phyloP scores from a whole-genome alignment of 192 early-diverging fungal genomes.

The Geosiphon pyriformis region DNA sequence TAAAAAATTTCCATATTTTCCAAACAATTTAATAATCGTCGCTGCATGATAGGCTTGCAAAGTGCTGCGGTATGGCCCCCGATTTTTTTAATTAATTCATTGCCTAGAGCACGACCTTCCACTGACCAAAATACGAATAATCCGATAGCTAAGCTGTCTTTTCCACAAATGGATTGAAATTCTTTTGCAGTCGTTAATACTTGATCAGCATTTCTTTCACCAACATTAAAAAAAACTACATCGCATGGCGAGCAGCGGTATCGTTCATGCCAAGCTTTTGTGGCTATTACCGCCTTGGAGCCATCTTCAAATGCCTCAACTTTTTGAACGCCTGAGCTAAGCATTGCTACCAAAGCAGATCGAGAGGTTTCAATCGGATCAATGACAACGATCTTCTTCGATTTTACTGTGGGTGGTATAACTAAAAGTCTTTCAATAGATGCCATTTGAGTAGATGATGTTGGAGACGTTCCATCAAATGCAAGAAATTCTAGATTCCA shows the following conservation, averaged over 20 bases:
- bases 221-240: constrained; percentile 32
- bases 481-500: constrained; percentile 25
- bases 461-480: neutral
- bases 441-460: constrained; percentile 31
- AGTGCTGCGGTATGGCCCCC: constrained; percentile 20
- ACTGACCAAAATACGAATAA: constrained; percentile 33
- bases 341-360: constrained; percentile 2
- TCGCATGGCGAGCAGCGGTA: constrained; percentile 29
- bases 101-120: constrained; percentile 32
- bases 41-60: constrained; percentile 34
- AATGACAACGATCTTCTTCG: constrained; percentile 22
- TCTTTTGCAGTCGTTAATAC: constrained; percentile 28
- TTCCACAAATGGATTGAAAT: constrained; percentile 18
- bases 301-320: constrained; percentile 25
- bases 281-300: constrained; percentile 22
- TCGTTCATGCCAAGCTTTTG: too few species aligned
- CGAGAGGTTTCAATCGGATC: constrained; percentile 1
- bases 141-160: constrained; percentile 29
- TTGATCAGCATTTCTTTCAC: constrained; percentile 15
- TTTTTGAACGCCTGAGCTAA: constrained; percentile 16
- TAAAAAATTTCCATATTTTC: too few species aligned
- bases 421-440: constrained; percentile 19
- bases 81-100: constrained; percentile 31
- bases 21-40: constrained; percentile 32
- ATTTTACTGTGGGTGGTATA: constrained; percentile 15